These are phyloP conservation scores for rapeseed (Brassica napus) DNA, from an alignment of 345 rosid species.

Conservation along the genomic window Da-Ae NC_063451.1:15335501-15336000, in stretches of 20 bases:
- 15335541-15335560: conserved; percentile 71
- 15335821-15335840: conserved; percentile 89
- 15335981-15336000: conserved; percentile 92
- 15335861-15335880: conserved; percentile 65
- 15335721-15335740: conserved; percentile 19
- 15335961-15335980: conserved; percentile 80
- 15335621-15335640: conserved; percentile 98
- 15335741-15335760: neutral
- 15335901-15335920: conserved; percentile 24
- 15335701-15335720: conserved; percentile 11
- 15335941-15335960: neutral
- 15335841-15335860: conserved; percentile 57
- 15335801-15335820: conserved; percentile 90
- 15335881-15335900: conserved; percentile 52
- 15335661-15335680: conserved; percentile 96
- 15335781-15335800: conserved; percentile 74
- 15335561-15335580: conserved; percentile 77
- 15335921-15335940: conserved; percentile 1
- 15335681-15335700: conserved; percentile 31
- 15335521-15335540: conserved; percentile 62
- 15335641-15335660: conserved; percentile 96
- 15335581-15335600: conserved; percentile 76
- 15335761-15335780: conserved; percentile 12
- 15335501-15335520: conserved; percentile 77
- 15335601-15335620: conserved; percentile 89